These are phyloP conservation scores for Rubia yunnanensis DNA, from an alignment of 257 asterid genomes.

Conservation along the genomic window DNA sequence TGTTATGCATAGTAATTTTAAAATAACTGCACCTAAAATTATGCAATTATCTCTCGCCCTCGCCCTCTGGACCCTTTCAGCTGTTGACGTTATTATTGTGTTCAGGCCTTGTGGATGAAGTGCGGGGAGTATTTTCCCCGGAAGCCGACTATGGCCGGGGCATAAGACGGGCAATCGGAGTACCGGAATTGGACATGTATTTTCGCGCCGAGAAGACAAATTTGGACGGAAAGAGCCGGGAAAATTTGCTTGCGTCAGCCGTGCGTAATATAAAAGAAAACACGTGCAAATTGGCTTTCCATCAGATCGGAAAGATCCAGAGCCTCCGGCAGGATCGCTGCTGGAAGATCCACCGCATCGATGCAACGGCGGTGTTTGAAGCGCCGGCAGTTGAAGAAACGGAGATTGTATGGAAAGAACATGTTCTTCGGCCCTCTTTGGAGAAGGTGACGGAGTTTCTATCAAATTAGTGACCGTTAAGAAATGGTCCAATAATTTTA, in stretches of 20 bases:
- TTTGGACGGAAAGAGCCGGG: not conserved
- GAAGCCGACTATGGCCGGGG: conserved; percentile 48
- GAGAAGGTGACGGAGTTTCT: not conserved
- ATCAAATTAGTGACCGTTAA: no score
- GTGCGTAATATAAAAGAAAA: conserved; percentile 49
- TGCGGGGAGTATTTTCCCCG: conserved; percentile 33
- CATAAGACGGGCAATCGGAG: conserved; percentile 58
- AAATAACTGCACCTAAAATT: no score
- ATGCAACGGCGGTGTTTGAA: conserved; percentile 63
- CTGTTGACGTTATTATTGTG: no score
- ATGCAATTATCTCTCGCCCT: no score
- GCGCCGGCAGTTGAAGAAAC: conserved; percentile 11
- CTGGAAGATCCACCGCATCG: conserved; percentile 43
- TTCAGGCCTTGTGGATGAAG: conserved; percentile 59
- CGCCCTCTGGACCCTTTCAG: no score
- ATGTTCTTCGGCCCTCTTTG: not conserved
- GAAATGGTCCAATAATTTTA: no score
- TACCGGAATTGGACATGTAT: conserved; percentile 56
- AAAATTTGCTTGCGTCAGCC: conserved; percentile 25
- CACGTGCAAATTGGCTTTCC: conserved; percentile 40
- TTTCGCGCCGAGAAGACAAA: conserved; percentile 22
- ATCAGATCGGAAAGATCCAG: conserved; percentile 48
- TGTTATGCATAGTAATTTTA: no score
- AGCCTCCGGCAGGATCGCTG: conserved; percentile 35
- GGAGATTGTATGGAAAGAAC: not conserved